Conservation (phyloP, 192 early-diverging fungal species). For the Radiomyces spectabilis region DNA sequence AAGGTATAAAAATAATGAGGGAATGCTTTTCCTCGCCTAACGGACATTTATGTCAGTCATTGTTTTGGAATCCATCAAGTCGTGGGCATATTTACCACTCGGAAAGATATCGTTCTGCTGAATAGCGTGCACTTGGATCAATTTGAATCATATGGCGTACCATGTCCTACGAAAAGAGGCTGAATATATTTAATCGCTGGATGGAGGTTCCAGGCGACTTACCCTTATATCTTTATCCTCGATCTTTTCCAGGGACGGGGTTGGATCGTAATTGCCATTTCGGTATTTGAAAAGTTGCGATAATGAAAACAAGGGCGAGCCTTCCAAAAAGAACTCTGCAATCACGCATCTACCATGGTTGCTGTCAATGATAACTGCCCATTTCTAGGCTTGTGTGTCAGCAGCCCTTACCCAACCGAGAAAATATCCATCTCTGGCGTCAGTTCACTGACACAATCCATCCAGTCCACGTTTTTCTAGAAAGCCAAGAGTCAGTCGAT, state of each 20-base stretch:
- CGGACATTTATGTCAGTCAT: not conserved
- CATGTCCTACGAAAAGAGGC: conserved; percentile 29
- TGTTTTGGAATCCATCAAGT: not conserved
- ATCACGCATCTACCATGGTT: conserved; percentile 56
- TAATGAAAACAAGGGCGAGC: conserved; percentile 84
- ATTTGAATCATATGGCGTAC: conserved; percentile 86
- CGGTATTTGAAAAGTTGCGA: conserved; percentile 89
- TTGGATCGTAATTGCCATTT: conserved; percentile 67
- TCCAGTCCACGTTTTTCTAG: conserved; percentile 26
- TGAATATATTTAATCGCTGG: not conserved
- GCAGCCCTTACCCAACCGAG: conserved; percentile 82
- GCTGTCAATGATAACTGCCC: not conserved
- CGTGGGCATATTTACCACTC: conserved; percentile 46
- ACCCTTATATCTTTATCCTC: conserved; percentile 72
- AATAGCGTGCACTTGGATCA: conserved; percentile 63
- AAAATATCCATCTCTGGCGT: conserved; percentile 93
- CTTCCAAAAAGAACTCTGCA: conserved; percentile 92
- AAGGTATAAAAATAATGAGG: conserved; percentile 70
- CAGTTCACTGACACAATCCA: conserved; percentile 34
- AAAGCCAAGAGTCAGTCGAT: too few relatives aligned
- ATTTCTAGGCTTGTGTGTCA: not conserved
- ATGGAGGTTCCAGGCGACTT: conserved; percentile 1
- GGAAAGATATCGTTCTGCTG: conserved; percentile 70
- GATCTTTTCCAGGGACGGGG: conserved; percentile 69
- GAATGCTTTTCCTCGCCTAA: conserved; percentile 66